Evolutionary conservation across 2,329 filamentous ascomycete genomes (phyloP), one percentile per base, ranked within the genome.

Genomic region (Phialemoniopsis sp.): DNA sequence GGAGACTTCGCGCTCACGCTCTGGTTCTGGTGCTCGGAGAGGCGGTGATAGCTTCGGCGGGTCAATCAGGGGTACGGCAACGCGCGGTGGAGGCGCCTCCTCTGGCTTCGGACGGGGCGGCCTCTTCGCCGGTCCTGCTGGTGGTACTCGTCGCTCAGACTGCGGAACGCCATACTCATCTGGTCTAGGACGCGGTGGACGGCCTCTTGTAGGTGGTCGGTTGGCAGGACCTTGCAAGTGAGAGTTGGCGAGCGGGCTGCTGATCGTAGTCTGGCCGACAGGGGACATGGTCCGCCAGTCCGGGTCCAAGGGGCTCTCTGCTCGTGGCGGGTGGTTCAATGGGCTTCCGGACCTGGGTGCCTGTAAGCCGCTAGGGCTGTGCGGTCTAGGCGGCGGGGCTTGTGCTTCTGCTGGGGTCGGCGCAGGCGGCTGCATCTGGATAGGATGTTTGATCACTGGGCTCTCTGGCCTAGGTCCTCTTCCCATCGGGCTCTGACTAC

Each of bases 291-390:
- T 10, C 21, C 21, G 21, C 21, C 21, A 10, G 10, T 26, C 21
- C 21, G n/a, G 36, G 21, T 26, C 36, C 36, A 37, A 30, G 29
- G 36, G 36, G 21, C 36, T 37, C 36, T 37, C 21, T 17, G 36
- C 14, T 6, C 36, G 33, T 10, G 6, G 21, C 6, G 21, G 6
- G 6, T 26, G 21, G 10, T 26, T 26, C 21, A 26, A 6, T 16
- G 32, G 14, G 15, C 32, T 17, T 33, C 32, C 10, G 14, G 32
- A 15, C 14, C 15, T n/a, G 32, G 32, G 32, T 4, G 10, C 32
- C 14, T 33, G 32, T 6, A 18, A 10, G 10, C 21, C 21, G 21
- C 6, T 10, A 26, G 21, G 21, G 21, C 21, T 26, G 10, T 26
- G 21, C 10, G 21, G 21, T 10, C 21, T 6, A 26, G 21, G 21